Base-by-base conservation (phyloP, 345 rosid species). In the Draba incana region DNA sequence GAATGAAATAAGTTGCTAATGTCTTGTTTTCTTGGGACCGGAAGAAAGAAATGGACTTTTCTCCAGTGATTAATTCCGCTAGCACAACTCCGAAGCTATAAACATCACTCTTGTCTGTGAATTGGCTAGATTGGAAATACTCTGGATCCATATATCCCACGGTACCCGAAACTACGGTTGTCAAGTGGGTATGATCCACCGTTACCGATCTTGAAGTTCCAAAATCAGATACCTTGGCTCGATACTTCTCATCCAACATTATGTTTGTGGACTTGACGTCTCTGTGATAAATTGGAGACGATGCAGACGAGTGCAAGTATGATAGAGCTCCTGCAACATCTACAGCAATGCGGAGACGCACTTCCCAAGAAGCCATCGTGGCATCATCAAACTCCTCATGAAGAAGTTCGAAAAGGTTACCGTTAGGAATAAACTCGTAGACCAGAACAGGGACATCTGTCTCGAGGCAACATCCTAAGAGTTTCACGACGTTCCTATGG, bases 201-300 rank as follows among this genome's bases (percentile, higher is more conserved):
- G 66, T 62, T 15, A 62, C 66, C 6, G 66, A 30, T 15, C 66
- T 62, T 62, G 66, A 62, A 3, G 54, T 62, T 45, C 66, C 66
- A 62, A 62, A 62, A 11, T 62, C 66, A 30, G 66, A 45, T 15
- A 62, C 54, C 11, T 46, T 62, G 6, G 66, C 66, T 62, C 54
- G 10, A 30, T 62, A 62, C 5, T 62, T 62, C 6, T 62, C 54
- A 16, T 62, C 66, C 42, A 62, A 1, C 64, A 59, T 42, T 8
- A 59, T 41, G 9, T 59, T 59, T 42, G 37, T 57, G 0, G 51
- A 45, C 38, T 59, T 57, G 41, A 46, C 16, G 16, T 62, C 54
- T 62, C 66, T 62, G 7, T 45, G 66, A 2, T 62, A 45, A 11
- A 62, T 16, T 31, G 66, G 66, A 44, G 66, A 44, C 0, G 66